These are phyloP conservation scores for Glarea lozoyensis DNA, from an alignment of 495 filamentous ascomycete species.

Conservation along the genomic window DNA sequence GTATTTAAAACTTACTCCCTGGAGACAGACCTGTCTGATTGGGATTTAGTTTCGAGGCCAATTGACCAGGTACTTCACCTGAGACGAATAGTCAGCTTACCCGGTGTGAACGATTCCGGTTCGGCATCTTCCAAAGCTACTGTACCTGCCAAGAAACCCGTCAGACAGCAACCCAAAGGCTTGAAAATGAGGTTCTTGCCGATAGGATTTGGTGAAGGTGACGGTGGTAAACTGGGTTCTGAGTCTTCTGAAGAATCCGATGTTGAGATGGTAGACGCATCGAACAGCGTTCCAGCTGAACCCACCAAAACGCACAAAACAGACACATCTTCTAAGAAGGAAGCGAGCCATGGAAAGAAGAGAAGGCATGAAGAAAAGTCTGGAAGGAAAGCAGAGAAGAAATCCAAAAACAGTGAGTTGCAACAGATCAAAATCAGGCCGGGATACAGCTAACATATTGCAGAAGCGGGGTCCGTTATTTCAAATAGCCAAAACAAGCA, in stretches of 20 bases:
- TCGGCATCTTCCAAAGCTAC: slow-evolving; percentile 13
- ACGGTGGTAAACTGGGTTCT: slow-evolving; percentile 36
- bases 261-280: slow-evolving; percentile 24
- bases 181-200: slow-evolving; percentile 53
- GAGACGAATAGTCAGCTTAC: slow-evolving; percentile 33
- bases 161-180: slow-evolving; percentile 45
- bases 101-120: slow-evolving; percentile 11
- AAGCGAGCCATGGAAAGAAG: too few relatives aligned
- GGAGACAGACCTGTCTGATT: too few relatives aligned
- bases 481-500: too few relatives aligned
- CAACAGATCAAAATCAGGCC: too few relatives aligned
- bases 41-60: slow-evolving; percentile 21
- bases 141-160: slow-evolving; percentile 24
- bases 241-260: slow-evolving; percentile 39
- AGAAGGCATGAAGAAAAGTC: too few relatives aligned
- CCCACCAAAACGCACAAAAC: too few relatives aligned
- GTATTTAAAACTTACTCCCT: slow-evolving; percentile 31
- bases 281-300: too few relatives aligned
- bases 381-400: too few relatives aligned
- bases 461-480: too few relatives aligned
- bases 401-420: too few relatives aligned
- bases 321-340: too few relatives aligned
- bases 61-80: slow-evolving; percentile 34
- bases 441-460: too few relatives aligned
- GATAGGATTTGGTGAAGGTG: slow-evolving; percentile 36